phyloP scores from a whole-genome alignment of 768 basidiomycete species.

The Tricholomella constricta region DNA sequence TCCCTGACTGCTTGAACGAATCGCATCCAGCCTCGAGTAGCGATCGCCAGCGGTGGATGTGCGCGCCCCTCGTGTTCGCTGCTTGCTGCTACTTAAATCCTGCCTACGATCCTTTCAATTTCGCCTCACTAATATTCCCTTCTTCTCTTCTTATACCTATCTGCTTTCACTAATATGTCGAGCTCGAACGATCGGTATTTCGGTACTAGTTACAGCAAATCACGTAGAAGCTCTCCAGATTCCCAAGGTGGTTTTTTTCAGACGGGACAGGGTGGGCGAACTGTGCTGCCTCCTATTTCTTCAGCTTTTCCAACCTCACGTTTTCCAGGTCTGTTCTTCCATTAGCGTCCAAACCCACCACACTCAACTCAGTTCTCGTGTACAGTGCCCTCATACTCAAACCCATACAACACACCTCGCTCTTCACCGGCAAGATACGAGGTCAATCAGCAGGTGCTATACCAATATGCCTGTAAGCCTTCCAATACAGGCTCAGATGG shows the following conservation, averaged over 20 bases:
- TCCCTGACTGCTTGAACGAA: constrained; percentile 44
- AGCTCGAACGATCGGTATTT: constrained; percentile 73
- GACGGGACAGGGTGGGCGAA: constrained; percentile 87
- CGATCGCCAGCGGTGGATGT: constrained; percentile 17
- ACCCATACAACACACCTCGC: constrained; percentile 61
- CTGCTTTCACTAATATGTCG: constrained; percentile 67
- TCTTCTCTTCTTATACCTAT: constrained; percentile 58
- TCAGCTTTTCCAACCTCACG: constrained; percentile 85
- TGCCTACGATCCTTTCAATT: constrained; percentile 47
- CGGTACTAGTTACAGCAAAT: constrained; percentile 56
- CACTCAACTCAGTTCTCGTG: constrained; percentile 58
- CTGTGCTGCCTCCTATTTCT: constrained; percentile 85
- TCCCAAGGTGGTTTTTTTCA: constrained; percentile 70
- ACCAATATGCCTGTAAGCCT: constrained; percentile 45
- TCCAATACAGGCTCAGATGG: constrained; percentile 6
- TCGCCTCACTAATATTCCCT: constrained; percentile 55
- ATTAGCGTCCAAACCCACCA: constrained; percentile 51
- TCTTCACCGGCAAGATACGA: constrained; percentile 63
- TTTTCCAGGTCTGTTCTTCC: constrained; percentile 83
- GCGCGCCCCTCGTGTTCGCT: constrained; percentile 28
- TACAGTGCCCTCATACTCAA: constrained; percentile 64
- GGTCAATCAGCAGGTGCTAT: constrained; percentile 50
- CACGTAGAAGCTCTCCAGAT: constrained; percentile 70
- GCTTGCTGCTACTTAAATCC: constrained; percentile 47
- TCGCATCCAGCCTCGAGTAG: constrained; percentile 34